Evolutionary conservation across 2,329 filamentous ascomycete genomes (phyloP), one percentile per base, ranked within the genome.

Genomic region (Rhynchosporium graminicola): DNA sequence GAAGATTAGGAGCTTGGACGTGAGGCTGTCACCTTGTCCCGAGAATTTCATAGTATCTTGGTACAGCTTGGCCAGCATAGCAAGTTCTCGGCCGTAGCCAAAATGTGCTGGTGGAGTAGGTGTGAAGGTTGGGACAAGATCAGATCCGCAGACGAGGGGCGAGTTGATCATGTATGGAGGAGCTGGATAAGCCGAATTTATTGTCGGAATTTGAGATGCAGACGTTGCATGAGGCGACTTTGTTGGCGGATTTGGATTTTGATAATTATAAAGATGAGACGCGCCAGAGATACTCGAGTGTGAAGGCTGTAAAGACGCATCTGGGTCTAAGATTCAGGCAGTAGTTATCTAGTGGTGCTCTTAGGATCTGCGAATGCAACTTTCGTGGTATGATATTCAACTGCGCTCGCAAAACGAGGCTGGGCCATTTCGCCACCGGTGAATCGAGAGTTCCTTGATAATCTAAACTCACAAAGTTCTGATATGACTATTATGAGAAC

Each of bases 61-160:
- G 20, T 20, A 20, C 20, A 20, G 20, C 20, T 20, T 20, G 20
- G 20, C 20, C 20, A 20, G 20, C 20, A 1, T 20, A 20, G 20
- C 20, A 20, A 20, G 20, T 20, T 20, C 20, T 20, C 20, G 20
- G 20, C 20, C 20, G 20, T 20, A 20, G 20, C 20, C 20, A 20
- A 20, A 20, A 20, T 20, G 20, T 71, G 2, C 50, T 71, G 55
- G 31, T 66, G n/a, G 13, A 63, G 28, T 29, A 67, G 67, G 69
- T 2, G 69, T 69, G 36, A 15, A 36, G 33, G 6, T 36, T 36
- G 9, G 9, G 33, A 36, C 33, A 10, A 36, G 33, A 36, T 36
- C 33, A 10, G 33, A 10, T 6, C 3, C 33, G 33, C 33, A 36
- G 33, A 36, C 33, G 33, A 36, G 33, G 33, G 33, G 33, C 33